Conservation (phyloP, 139 green algal species). For the Mesotaenium endlicherianum region DNA sequence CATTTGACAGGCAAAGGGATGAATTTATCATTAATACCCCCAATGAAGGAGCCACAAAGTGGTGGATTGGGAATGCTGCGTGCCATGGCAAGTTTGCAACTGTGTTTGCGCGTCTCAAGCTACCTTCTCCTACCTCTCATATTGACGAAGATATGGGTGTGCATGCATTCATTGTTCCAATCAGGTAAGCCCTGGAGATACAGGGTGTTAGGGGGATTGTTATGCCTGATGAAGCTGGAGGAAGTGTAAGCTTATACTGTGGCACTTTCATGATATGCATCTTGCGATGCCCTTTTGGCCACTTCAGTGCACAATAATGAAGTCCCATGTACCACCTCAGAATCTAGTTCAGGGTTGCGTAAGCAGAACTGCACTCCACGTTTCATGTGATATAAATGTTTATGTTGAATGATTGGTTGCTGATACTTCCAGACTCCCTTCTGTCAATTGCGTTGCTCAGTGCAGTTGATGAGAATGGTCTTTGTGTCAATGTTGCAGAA, state of each 20-base stretch:
- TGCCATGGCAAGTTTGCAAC: conserved; percentile 89
- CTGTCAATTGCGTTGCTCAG: too few species aligned
- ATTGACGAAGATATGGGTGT: conserved; percentile 66
- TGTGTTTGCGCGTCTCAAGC: conserved; percentile 86
- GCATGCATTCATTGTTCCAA: conserved; percentile 61
- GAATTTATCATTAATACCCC: conserved; percentile 93
- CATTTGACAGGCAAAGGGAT: conserved; percentile 70
- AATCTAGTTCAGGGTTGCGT: too few species aligned
- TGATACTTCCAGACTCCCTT: background rate
- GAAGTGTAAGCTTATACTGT: too few species aligned
- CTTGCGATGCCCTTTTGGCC: too few species aligned
- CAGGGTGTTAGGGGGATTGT: background rate
- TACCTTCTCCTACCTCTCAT: conserved; percentile 6
- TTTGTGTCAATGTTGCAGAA: conserved; percentile 16
- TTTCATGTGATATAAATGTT: conserved; percentile 4
- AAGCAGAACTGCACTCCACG: background rate
- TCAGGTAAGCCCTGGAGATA: conserved; percentile 80
- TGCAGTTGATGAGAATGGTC: too few species aligned
- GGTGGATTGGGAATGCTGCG: conserved; percentile 84
- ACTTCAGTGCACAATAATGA: background rate
- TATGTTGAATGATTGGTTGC: background rate
- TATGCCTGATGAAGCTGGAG: too few species aligned
- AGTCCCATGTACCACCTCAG: background rate
- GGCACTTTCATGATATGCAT: too few species aligned
- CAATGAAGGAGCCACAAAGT: conserved; percentile 84